Evolutionary conservation across 78 protist species (phyloP), one percentile per base, ranked within the genome.

Genomic region (Dictyostelium intermedium): DNA sequence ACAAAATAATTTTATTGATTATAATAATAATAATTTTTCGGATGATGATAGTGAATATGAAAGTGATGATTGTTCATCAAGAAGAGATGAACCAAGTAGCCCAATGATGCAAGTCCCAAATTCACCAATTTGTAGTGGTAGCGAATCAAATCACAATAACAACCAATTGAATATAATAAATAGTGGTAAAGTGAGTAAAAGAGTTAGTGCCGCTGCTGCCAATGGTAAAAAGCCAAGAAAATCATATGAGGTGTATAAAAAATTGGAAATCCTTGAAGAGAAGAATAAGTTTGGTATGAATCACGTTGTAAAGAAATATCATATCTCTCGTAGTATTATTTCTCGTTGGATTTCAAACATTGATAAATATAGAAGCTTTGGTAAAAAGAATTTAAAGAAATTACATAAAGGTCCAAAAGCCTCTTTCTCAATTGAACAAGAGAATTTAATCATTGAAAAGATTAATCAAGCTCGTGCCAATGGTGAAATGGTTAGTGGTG

Each of bases 341-440:
- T 87, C 93, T 66, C 56, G 93, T 34, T 87, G 93, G 93, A 30
- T 70, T 25, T 37, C 86, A 34, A 87, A 87, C 35, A 63, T 63
- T 43, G 93, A 87, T 1, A 87, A 87, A 41, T 87, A 87, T 76
- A 37, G 34, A 11, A 43, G 66, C 8, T 87, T 87, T 74, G 45
- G 69, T 35, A 87, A 87, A 35, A 87, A 87, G 85, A 79, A 79
- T 43, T 70, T 87, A 60, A 87, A 87, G 85, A 87, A 87, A 23
- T 76, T 87, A 5, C 93, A 87, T 34, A 87, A 87, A 18, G 93
- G 93, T 45, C 93, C 93, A 60, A 87, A 87, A 56, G 93, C 93
- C 34, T 78, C 86, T 0, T 87, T 87, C 85, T 87, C 93, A n/a
- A 69, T 45, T 45, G 86, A 87, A 43, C 93, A 87, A 79, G 93